phyloP scores from a whole-genome alignment of 306 rosid genomes.

The Begonia peltatifolia region DNA sequence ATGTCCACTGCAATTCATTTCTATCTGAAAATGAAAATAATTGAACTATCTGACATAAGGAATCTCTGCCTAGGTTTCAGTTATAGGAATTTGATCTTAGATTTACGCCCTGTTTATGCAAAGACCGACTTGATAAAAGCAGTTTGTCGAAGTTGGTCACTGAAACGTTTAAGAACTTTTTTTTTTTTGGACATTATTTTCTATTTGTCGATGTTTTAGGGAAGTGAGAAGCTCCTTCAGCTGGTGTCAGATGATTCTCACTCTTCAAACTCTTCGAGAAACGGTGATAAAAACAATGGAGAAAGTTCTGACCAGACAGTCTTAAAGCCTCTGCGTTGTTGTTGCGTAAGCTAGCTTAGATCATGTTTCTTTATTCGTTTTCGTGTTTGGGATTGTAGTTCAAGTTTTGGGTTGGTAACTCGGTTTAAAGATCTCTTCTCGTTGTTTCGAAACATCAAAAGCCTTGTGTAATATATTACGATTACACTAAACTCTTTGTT shows the following conservation, averaged over 20 bases:
- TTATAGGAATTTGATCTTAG: too few relatives aligned
- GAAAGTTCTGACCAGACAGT: slow-evolving; percentile 13
- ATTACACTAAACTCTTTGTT: too few relatives aligned
- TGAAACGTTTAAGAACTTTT: background rate
- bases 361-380: background rate
- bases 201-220: slow-evolving; percentile 29
- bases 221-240: slow-evolving; percentile 73
- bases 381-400: background rate
- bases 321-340: slow-evolving; percentile 9
- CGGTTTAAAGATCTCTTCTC: background rate
- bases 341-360: slow-evolving; percentile 36
- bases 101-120: too few relatives aligned
- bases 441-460: background rate
- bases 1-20: background rate
- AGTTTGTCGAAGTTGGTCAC: too few relatives aligned
- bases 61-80: too few relatives aligned
- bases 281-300: slow-evolving; percentile 18
- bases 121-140: too few relatives aligned
- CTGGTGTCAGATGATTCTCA: slow-evolving; percentile 43
- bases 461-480: too few relatives aligned
- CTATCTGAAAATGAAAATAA: too few relatives aligned
- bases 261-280: slow-evolving; percentile 9
- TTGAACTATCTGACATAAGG: too few relatives aligned
- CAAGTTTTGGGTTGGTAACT: background rate
- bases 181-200: background rate